Conservation (phyloP, 768 basidiomycete genomes). For the Termitomyces sp. region DNA sequence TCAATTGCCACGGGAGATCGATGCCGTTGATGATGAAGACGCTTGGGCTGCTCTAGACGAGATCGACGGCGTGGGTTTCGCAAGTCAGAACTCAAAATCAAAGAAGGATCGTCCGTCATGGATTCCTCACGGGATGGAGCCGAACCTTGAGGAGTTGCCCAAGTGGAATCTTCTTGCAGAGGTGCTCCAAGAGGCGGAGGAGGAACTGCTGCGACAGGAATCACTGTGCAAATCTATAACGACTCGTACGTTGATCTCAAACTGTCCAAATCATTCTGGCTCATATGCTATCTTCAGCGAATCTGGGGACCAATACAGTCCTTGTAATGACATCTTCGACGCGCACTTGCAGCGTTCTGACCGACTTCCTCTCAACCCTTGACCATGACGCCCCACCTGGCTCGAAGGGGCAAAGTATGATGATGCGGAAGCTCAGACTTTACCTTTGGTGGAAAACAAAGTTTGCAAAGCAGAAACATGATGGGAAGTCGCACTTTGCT, state of each 20-base stretch:
- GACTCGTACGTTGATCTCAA: conserved; percentile 14
- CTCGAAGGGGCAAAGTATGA: conserved; percentile 67
- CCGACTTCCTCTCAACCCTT: conserved; percentile 75
- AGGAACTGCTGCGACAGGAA: conserved; percentile 69
- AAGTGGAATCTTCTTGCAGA: conserved; percentile 89
- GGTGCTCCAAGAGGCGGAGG: conserved; percentile 88
- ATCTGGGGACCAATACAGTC: conserved; percentile 66
- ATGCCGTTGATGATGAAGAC: conserved; percentile 61
- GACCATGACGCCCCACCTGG: conserved; percentile 56
- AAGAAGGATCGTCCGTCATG: conserved; percentile 43
- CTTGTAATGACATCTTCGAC: conserved; percentile 88
- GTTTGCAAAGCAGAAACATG: conserved; percentile 34
- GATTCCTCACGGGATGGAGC: conserved; percentile 77
- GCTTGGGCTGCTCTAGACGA: conserved; percentile 76
- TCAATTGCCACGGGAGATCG: conserved; percentile 26
- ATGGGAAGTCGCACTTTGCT: conserved; percentile 24
- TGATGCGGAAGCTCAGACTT: conserved; percentile 66
- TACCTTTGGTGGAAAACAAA: conserved; percentile 85
- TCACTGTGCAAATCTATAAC: conserved; percentile 26
- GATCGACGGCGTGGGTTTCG: conserved; percentile 30
- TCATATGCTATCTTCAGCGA: conserved; percentile 18
- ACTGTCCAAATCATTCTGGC: neutral
- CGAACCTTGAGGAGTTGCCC: conserved; percentile 89
- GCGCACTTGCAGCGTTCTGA: conserved; percentile 67
- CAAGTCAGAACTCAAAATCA: conserved; percentile 10